Percentiles rank a stretch among this genome's conserved stretches.
These are phyloP conservation scores for Penicillium paxilli DNA, from an alignment of 495 filamentous ascomycete species.

Conservation along the genomic window DNA sequence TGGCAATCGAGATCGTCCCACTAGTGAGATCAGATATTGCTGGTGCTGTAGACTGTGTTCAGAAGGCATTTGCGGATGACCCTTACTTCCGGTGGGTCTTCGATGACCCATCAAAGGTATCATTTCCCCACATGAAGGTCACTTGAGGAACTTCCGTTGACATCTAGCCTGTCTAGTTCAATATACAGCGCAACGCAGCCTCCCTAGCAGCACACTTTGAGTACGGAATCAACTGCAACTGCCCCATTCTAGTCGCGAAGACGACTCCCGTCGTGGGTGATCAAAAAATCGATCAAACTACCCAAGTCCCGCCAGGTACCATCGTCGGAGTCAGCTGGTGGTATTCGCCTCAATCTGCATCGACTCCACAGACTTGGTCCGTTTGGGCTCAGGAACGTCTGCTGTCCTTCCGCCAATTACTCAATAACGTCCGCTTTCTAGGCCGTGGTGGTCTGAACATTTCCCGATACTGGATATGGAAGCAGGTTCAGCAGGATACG, in stretches of 20 bases:
- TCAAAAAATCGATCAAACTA: slow-evolving; percentile 14
- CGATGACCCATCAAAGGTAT: slow-evolving; percentile 51
- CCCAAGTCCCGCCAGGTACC: slow-evolving; percentile 16
- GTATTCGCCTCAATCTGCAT: slow-evolving; percentile 50
- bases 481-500: slow-evolving; percentile 39
- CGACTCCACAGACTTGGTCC: slow-evolving; percentile 48
- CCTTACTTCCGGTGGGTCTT: slow-evolving; percentile 67
- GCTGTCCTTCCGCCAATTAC: slow-evolving; percentile 58
- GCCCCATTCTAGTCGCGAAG: slow-evolving; percentile 65
- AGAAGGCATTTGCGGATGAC: slow-evolving; percentile 63
- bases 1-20: slow-evolving; percentile 57
- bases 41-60: slow-evolving; percentile 56
- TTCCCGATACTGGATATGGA: slow-evolving; percentile 60
- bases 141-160: not conserved
- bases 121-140: not conserved
- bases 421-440: slow-evolving; percentile 60
- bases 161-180: slow-evolving; percentile 42
- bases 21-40: slow-evolving; percentile 60
- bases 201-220: slow-evolving; percentile 62
- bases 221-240: slow-evolving; percentile 60
- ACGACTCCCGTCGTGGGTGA: slow-evolving; percentile 16
- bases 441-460: slow-evolving; percentile 65
- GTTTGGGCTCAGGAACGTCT: slow-evolving; percentile 57
- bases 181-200: slow-evolving; percentile 55
- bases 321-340: slow-evolving; percentile 67